A percentile compares a stretch with the other conserved stretches of the same genome.
Evolutionary conservation across 2,329 filamentous ascomycete species (phyloP).

Genomic region (Aspergillus pseudotamarii): DNA sequence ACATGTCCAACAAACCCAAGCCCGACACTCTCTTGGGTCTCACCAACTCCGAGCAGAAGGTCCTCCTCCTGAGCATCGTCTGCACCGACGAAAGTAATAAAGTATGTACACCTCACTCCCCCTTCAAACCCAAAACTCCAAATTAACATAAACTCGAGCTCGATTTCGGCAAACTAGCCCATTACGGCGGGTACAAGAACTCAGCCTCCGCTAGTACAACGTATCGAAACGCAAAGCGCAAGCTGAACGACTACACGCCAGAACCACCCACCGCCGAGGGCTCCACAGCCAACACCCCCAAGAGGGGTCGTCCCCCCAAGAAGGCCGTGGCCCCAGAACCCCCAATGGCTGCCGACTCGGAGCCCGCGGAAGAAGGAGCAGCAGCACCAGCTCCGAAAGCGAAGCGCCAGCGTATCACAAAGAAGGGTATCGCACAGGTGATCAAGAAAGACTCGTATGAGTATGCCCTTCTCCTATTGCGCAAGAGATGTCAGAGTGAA

Average conservation of each 20-base stretch:
- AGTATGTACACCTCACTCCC: conserved; percentile 9
- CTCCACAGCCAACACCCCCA: conserved; percentile 17
- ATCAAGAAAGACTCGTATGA: conserved; percentile 3
- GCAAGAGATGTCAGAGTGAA: not conserved
- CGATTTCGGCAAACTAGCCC: conserved; percentile 43
- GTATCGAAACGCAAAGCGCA: conserved; percentile 42
- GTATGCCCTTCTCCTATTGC: conserved; percentile 1
- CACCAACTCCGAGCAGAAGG: conserved; percentile 18
- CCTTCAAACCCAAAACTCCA: not conserved
- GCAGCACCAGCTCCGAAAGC: conserved; percentile 16
- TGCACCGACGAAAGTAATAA: conserved; percentile 18
- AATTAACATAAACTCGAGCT: conserved; percentile 29
- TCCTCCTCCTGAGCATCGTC: conserved; percentile 24
- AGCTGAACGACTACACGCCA: conserved; percentile 28
- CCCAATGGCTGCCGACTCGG: conserved; percentile 7
- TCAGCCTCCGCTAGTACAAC: conserved; percentile 35
- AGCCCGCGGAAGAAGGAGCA: conserved; percentile 6
- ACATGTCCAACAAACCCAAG: conserved; percentile 21
- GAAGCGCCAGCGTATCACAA: conserved; percentile 27
- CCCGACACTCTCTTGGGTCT: conserved; percentile 22
- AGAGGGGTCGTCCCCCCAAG: conserved; percentile 24
- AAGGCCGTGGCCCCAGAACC: conserved; percentile 4
- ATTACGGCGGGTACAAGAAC: conserved; percentile 40
- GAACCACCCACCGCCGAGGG: not conserved
- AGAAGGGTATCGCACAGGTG: conserved; percentile 19